Percentiles rank a stretch among this genome's conserved stretches.
These are phyloP conservation scores for Ricinus communis DNA, from an alignment of 345 rosid genomes.

Conservation along the genomic window DNA sequence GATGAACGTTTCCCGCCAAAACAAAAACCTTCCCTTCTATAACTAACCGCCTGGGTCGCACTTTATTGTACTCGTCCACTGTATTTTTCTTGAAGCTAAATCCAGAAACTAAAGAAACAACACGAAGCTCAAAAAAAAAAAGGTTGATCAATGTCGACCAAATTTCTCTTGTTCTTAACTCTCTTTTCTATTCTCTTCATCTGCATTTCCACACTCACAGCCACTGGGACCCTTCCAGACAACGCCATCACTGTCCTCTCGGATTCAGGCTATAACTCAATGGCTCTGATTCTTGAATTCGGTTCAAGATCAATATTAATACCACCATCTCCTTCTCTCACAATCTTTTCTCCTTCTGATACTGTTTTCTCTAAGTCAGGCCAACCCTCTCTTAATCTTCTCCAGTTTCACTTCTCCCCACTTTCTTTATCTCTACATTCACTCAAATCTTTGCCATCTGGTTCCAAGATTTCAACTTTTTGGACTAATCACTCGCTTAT, in stretches of 20 bases:
- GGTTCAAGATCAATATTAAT: slow-evolving; percentile 20
- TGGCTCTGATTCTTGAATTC: slow-evolving; percentile 39
- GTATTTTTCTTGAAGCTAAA: not conserved
- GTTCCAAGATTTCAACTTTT: slow-evolving; percentile 39
- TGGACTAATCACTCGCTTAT: slow-evolving; percentile 24
- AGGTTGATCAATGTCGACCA: slow-evolving; percentile 28
- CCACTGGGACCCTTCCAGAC: slow-evolving; percentile 16
- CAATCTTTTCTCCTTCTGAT: slow-evolving; percentile 43
- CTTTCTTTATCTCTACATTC: slow-evolving; percentile 9
- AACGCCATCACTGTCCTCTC: slow-evolving; percentile 29
- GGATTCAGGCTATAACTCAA: slow-evolving; percentile 24
- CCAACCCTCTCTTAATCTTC: slow-evolving; percentile 41
- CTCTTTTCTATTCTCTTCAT: slow-evolving; percentile 15
- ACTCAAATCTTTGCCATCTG: slow-evolving; percentile 29
- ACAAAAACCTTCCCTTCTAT: not conserved
- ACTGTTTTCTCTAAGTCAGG: slow-evolving; percentile 27
- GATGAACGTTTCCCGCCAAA: slow-evolving; percentile 1
- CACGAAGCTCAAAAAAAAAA: not conserved
- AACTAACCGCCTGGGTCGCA: not conserved
- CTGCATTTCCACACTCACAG: slow-evolving; percentile 6
- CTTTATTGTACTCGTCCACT: too few relatives aligned
- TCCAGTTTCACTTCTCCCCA: slow-evolving; percentile 40
- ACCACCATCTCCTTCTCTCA: slow-evolving; percentile 20
- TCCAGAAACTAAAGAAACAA: not conserved
- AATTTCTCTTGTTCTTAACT: not conserved